These are phyloP conservation scores for Ceratocystis destructans DNA, from an alignment of 2,329 filamentous ascomycete species.

Conservation along the genomic window DNA sequence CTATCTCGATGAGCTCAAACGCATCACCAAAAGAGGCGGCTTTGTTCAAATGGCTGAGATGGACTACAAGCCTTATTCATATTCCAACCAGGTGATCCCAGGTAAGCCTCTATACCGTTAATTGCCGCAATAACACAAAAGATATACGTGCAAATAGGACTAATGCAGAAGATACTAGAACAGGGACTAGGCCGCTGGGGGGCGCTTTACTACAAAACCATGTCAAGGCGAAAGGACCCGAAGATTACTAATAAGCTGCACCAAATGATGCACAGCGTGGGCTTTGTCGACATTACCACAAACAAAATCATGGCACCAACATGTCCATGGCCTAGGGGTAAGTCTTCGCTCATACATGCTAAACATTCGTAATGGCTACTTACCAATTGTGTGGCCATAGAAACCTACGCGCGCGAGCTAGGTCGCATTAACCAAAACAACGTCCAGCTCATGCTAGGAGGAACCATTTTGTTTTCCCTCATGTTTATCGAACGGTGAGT, in stretches of 20 bases:
- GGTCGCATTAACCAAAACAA: background rate
- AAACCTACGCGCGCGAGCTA: background rate
- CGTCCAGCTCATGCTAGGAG: background rate
- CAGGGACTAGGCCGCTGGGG: background rate
- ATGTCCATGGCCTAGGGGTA: background rate
- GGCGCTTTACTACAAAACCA: conserved; percentile 27
- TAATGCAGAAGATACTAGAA: background rate
- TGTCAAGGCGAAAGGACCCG: conserved; percentile 52
- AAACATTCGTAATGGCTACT: background rate
- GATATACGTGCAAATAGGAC: background rate
- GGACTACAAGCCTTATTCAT: conserved; percentile 72
- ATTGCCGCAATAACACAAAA: background rate
- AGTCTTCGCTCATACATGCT: background rate
- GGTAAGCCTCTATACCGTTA: conserved; percentile 28
- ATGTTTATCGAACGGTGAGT: background rate
- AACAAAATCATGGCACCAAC: background rate
- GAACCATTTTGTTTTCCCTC: background rate
- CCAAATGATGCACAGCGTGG: conserved; percentile 44
- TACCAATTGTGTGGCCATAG: background rate
- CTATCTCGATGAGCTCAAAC: conserved; percentile 64
- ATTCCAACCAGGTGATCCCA: conserved; percentile 63
- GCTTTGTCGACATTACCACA: conserved; percentile 46
- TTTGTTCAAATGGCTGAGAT: conserved; percentile 86
- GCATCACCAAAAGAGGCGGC: conserved; percentile 58
- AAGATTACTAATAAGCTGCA: conserved; percentile 48